Conservation (phyloP, 305 asterid species). For the Plantago rigida region DNA sequence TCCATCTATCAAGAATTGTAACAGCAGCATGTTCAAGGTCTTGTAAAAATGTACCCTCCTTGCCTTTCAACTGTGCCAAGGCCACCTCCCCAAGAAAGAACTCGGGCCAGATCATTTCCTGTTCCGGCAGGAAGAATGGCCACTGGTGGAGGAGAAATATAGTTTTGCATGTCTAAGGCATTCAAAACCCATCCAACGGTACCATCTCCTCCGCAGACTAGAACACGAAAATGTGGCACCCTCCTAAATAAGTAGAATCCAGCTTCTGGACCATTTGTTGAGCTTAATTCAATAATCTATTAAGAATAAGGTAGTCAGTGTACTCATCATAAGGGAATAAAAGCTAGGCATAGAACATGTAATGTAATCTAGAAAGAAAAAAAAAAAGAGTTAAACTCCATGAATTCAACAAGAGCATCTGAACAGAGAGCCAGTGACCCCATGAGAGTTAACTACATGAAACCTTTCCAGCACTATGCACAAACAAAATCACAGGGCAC, state of each 20-base stretch:
- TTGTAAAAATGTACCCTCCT: conserved; percentile 83
- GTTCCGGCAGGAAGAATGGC: conserved; percentile 99
- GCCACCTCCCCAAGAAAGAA: conserved; percentile 94
- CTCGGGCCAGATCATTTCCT: conserved; percentile 97
- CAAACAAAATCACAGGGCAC: too few species aligned
- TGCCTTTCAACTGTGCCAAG: conserved; percentile 94
- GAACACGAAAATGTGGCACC: conserved; percentile 84
- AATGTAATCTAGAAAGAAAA: neutral
- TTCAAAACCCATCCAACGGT: conserved; percentile 93
- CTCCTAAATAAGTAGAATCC: conserved; percentile 74
- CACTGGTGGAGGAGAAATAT: conserved; percentile 93
- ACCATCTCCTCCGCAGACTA: conserved; percentile 96
- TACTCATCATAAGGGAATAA: conserved; percentile 12
- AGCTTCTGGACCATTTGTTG: conserved; percentile 74
- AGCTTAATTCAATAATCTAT: conserved; percentile 75
- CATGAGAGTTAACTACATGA: too few species aligned
- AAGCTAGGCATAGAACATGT: neutral
- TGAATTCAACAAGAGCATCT: neutral
- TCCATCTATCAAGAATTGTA: conserved; percentile 95
- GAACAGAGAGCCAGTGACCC: neutral
- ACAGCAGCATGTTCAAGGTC: conserved; percentile 98
- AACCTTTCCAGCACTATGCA: neutral
- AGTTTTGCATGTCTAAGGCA: conserved; percentile 78
- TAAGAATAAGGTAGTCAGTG: conserved; percentile 15
- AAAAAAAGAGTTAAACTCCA: neutral